phyloP scores from a whole-genome alignment of 441 rosid species.

The Mallotus japonicus region DNA sequence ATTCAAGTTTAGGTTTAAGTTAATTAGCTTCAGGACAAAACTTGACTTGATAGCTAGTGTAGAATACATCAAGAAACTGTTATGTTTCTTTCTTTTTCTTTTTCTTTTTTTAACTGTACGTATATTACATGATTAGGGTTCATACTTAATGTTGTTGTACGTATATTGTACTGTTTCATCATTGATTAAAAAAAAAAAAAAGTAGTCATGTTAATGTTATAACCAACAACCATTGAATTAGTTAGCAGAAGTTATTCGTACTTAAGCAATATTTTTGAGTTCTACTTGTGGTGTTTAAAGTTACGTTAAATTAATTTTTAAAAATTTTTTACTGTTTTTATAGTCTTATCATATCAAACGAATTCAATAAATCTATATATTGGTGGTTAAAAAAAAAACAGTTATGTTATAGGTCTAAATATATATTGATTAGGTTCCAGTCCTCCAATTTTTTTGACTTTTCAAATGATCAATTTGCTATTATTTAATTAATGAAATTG shows the following conservation, averaged over 20 bases:
- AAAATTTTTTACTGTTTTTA: too few species aligned
- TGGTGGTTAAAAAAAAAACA: too few species aligned
- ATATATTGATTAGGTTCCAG: too few species aligned
- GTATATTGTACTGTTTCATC: too few species aligned
- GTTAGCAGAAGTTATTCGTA: too few species aligned
- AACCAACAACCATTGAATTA: not conserved
- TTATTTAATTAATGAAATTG: not conserved
- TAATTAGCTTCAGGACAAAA: conserved; percentile 9
- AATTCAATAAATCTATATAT: too few species aligned
- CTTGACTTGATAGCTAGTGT: not conserved
- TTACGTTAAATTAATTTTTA: too few species aligned
- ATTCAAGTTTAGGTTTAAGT: not conserved
- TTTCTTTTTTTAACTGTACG: not conserved
- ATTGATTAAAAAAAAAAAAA: not conserved
- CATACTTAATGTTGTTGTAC: not conserved
- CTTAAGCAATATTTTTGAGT: too few species aligned
- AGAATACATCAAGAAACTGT: not conserved
- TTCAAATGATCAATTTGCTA: conserved; percentile 5
- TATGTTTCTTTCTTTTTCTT: not conserved
- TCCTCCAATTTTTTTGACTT: not conserved
- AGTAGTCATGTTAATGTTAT: too few species aligned
- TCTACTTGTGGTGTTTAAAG: too few species aligned
- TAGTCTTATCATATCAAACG: too few species aligned
- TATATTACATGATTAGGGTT: not conserved
- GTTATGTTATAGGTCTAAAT: too few species aligned